phyloP scores from a whole-genome alignment of 2,329 filamentous ascomycete species.

The Calonectria pauciramosa region DNA sequence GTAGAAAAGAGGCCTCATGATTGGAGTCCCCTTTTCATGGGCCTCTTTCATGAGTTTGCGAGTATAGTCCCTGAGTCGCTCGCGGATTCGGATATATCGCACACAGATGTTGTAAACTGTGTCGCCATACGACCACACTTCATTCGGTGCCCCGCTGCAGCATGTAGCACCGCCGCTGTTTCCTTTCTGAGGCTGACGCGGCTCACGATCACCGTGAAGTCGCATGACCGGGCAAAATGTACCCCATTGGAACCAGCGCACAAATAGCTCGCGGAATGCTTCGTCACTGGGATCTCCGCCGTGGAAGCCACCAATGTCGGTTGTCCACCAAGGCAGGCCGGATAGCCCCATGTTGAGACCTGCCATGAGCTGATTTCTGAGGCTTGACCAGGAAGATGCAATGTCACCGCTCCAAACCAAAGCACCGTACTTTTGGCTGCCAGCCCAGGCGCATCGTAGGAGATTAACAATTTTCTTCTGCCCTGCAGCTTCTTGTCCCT shows the following conservation, averaged over 20 bases:
- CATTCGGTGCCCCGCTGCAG: conserved; percentile 68
- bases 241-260: conserved; percentile 79
- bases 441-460: conserved; percentile 63
- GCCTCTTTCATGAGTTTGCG: conserved; percentile 70
- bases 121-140: conserved; percentile 76
- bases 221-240: conserved; percentile 77
- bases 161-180: conserved; percentile 56
- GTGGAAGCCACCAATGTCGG: conserved; percentile 79
- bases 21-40: conserved; percentile 69
- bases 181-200: conserved; percentile 56
- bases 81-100: conserved; percentile 70
- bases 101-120: conserved; percentile 72
- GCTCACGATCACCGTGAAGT: conserved; percentile 76
- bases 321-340: conserved; percentile 78
- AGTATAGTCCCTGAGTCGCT: conserved; percentile 70
- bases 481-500: conserved; percentile 67
- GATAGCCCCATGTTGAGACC: conserved; percentile 76
- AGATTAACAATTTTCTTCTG: conserved; percentile 71
- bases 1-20: conserved; percentile 75
- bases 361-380: conserved; percentile 72
- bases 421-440: conserved; percentile 73
- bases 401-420: conserved; percentile 79
- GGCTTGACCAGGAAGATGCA: conserved; percentile 71
- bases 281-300: conserved; percentile 70
- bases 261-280: conserved; percentile 73